Base-by-base conservation (phyloP, 2,329 filamentous ascomycete genomes). In the Epichloe festucae region DNA sequence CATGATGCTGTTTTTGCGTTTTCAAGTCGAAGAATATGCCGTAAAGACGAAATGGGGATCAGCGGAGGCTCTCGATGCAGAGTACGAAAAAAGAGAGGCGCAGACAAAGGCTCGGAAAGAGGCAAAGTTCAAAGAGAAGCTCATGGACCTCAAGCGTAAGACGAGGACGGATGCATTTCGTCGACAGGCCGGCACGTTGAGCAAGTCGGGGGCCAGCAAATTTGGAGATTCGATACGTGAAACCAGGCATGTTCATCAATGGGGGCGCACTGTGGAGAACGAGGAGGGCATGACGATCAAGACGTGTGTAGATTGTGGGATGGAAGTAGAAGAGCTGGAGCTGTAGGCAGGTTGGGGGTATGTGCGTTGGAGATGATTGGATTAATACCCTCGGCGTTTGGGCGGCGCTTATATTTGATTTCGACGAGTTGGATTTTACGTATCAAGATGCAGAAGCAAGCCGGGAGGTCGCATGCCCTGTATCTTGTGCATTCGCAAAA, bases 1-100 rank as follows among this genome's bases (percentile, higher is more conserved):
- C 72, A 98, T 98, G 93, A 95, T 95, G 84, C 78, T 98, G 2
- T 98, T 93, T 65, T 74, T 98, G 21, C 85, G 93, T 1, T 94
- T 82, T 54, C 93, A 98, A 64, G 87, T 98, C 2, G 93, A 98
- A 64, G 89, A 89, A 52, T 96, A 96, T 63, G 93, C 91, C 0
- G 84, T 97, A 60, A 81, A 77, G 1, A 82, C 81, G 57, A 96
- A 96, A 70, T 98, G 93, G 93, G 93, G 93, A 0, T 89, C 85
- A 0, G 70, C 87, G 0, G 89, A 93, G 62, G 86, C 84, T 0
- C 71, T 97, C 4, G 93, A 97, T 63, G 87, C 79, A 5, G 91
- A 97, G 69, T 97, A 93, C 60, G 87, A 86, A 66, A 79, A 79
- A 55, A 78, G 91, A 17, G 84, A 89, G 63, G 70, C 72, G 2